These are phyloP conservation scores for Hirsutella rhossiliensis DNA, from an alignment of 2,329 filamentous ascomycete genomes.

Conservation along the genomic window DNA sequence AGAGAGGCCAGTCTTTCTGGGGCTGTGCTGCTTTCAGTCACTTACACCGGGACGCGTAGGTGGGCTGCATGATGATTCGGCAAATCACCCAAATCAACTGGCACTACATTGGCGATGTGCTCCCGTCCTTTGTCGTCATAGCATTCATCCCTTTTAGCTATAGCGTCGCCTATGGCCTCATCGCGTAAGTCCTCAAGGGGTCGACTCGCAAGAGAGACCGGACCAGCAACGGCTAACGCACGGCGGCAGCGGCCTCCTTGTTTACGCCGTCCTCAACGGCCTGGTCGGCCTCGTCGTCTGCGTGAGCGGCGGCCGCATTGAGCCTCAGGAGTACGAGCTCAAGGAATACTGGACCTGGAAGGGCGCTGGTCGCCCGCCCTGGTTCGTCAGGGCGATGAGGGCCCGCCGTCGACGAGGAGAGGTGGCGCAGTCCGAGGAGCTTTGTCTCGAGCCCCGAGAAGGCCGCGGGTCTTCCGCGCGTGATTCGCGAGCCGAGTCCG, in stretches of 20 bases:
- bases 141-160: slow-evolving; percentile 69
- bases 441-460: slow-evolving; percentile 3
- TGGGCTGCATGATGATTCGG: slow-evolving; percentile 68
- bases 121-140: slow-evolving; percentile 66
- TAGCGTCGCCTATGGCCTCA: slow-evolving; percentile 66
- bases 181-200: slow-evolving; percentile 40
- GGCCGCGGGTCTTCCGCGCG: slow-evolving; percentile 3
- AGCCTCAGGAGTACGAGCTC: slow-evolving; percentile 39
- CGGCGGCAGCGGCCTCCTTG: slow-evolving; percentile 35
- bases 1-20: background rate
- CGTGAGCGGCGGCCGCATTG: slow-evolving; percentile 27
- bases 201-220: background rate
- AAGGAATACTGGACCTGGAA: slow-evolving; percentile 46
- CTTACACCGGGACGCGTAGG: slow-evolving; percentile 22
- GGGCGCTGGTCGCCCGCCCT: slow-evolving; percentile 32
- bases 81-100: slow-evolving; percentile 67
- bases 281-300: slow-evolving; percentile 33
- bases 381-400: slow-evolving; percentile 29
- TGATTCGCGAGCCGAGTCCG: slow-evolving; percentile 9
- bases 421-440: background rate
- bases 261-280: slow-evolving; percentile 36
- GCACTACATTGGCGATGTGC: slow-evolving; percentile 62
- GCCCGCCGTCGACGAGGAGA: slow-evolving; percentile 3
- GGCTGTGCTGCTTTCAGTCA: background rate
- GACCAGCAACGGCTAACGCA: background rate